Evolutionary conservation across 805 yeast species (phyloP).

Genomic region (Yarrowia sp.): DNA sequence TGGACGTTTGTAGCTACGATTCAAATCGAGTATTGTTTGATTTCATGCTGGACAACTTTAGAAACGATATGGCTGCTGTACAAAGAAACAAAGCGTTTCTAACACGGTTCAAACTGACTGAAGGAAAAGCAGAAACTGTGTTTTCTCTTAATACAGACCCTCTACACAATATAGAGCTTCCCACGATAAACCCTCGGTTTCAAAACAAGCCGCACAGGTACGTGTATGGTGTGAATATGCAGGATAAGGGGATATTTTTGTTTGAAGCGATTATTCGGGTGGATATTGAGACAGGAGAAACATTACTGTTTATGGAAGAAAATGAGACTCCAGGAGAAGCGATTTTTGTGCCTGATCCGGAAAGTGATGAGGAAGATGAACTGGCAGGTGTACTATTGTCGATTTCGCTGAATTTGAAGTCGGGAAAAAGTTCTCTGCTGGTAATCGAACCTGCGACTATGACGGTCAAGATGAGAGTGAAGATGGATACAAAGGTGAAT

Average conservation of each 20-base stretch:
- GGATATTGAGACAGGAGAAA: background rate
- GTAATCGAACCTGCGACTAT: constrained; percentile 7
- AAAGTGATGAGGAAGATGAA: background rate
- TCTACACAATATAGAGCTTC: constrained; percentile 3
- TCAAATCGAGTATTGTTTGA: background rate
- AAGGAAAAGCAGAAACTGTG: background rate
- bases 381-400: background rate
- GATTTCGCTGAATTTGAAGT: background rate
- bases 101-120: background rate
- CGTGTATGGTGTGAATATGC: constrained; percentile 16
- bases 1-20: constrained; percentile 4
- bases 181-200: background rate
- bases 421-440: background rate
- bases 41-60: constrained; percentile 5
- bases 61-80: background rate
- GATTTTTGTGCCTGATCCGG: constrained; percentile 13
- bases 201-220: background rate
- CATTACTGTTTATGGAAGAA: background rate
- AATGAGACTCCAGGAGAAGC: constrained; percentile 19
- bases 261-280: background rate
- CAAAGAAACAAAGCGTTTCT: constrained; percentile 13
- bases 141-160: background rate
- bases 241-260: constrained; percentile 4
- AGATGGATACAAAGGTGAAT: constrained; percentile 11
- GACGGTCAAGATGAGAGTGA: background rate